Percentiles rank a stretch among this genome's conserved stretches.
These are phyloP conservation scores for Saururus chinensis DNA, from an alignment of 164 flowering plant genomes.

Conservation along the genomic window DNA sequence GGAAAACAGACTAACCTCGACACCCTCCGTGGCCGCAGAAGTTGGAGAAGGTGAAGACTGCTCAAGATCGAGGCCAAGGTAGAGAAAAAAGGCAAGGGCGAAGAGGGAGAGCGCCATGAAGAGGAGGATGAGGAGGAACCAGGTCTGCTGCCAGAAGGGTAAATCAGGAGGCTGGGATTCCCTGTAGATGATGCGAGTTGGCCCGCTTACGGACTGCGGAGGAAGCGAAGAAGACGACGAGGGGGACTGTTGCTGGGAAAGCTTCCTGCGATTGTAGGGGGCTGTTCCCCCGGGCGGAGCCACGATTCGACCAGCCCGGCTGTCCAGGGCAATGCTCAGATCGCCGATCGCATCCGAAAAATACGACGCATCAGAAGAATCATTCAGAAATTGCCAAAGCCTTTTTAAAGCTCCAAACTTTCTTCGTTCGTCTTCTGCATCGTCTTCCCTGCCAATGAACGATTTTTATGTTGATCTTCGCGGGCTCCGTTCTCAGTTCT, in stretches of 20 bases:
- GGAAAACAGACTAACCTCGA: slow-evolving; percentile 42
- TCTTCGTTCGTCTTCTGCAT: too few relatives aligned
- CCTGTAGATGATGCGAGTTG: slow-evolving; percentile 35
- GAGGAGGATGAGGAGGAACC: slow-evolving; percentile 64
- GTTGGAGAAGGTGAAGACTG: slow-evolving; percentile 30
- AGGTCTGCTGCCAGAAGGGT: slow-evolving; percentile 81
- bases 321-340: slow-evolving; percentile 4
- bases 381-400: too few relatives aligned
- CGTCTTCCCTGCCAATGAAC: too few relatives aligned
- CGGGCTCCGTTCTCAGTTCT: too few relatives aligned
- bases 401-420: too few relatives aligned
- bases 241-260: not conserved
- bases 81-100: slow-evolving; percentile 55
- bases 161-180: slow-evolving; percentile 30
- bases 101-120: slow-evolving; percentile 69
- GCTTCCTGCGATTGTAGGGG: slow-evolving; percentile 29
- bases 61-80: slow-evolving; percentile 58
- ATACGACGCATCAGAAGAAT: too few relatives aligned
- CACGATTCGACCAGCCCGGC: slow-evolving; percentile 26
- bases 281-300: slow-evolving; percentile 41
- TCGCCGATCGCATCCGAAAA: too few relatives aligned
- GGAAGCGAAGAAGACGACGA: slow-evolving; percentile 16
- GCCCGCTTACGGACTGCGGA: slow-evolving; percentile 11
- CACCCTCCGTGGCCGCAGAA: slow-evolving; percentile 60
- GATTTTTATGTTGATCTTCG: too few relatives aligned